Evolutionary conservation across 352 stramenopile species (phyloP), one percentile per base, ranked within the genome.

Genomic region (Thraustochytrium striatum): DNA sequence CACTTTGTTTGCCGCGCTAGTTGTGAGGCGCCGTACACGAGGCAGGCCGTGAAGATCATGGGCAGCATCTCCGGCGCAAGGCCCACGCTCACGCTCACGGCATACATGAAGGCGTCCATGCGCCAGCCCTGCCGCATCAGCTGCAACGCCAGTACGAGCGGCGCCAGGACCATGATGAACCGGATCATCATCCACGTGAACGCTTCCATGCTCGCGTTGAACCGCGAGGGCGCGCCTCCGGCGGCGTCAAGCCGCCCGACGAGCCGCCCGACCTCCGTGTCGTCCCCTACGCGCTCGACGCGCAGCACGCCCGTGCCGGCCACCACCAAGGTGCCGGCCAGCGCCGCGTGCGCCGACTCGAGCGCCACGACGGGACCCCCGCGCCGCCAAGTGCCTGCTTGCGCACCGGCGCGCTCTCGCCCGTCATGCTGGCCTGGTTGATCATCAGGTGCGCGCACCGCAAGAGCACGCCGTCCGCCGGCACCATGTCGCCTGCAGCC

Each of bases 341-440:
- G 52, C 28, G 61, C 65, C 9, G 52, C 47, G 0, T 28, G 61
- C 5, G 65, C 0, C 13, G 52, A 16, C 11, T 61, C 50, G 25
- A 25, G 32, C 11, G 44, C 35, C 13, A 62, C 21, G 38, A 19
- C 11, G 16, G 8, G 47, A 28, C 13, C 0, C 32, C 44, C 21
- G 39, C 62, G 58, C 8, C 25, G 16, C 9, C 0, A 11, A 16
- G 0, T 3, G 65, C 43, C 28, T 7, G 81, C 82, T 95, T 90
- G 11, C 87, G 91, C 35, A 97, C 92, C 0, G 93, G 92, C 72
- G 98, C 92, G 11, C 92, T 96, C 82, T 97, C 93, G 79, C 95
- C 95, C 25, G 93, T 98, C 32, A 98, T 87, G 47, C 89, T 89
- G 35, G 92, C 90, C 84, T 97, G 90, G 83, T 96, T 90, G 61